Evolutionary conservation across 495 filamentous ascomycete genomes (phyloP).

Genomic region (Penicillium dipodomyicola): DNA sequence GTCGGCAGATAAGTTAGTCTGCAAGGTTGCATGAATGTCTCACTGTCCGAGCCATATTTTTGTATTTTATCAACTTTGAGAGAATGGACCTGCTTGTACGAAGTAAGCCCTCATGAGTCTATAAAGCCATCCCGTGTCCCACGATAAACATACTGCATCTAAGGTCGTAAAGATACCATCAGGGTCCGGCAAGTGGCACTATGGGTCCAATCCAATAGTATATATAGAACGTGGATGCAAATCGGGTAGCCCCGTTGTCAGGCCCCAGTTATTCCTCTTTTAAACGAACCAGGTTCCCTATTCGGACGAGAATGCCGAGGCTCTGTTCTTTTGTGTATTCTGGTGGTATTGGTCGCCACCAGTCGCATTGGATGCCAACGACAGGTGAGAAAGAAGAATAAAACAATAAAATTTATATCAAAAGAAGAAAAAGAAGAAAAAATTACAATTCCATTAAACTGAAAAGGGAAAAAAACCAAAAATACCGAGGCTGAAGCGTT

Average conservation of each 20-base stretch:
- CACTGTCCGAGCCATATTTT: not conserved
- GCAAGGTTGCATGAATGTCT: no score
- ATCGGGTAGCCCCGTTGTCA: constrained; percentile 4
- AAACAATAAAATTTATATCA: not conserved
- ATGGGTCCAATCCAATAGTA: constrained; percentile 5
- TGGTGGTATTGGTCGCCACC: constrained; percentile 6
- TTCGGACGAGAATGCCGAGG: not conserved
- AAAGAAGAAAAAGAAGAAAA: not conserved
- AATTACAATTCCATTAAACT: not conserved
- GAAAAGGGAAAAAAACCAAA: not conserved
- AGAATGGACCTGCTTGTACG: not conserved
- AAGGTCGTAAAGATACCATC: not conserved
- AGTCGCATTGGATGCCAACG: not conserved
- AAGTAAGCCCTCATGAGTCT: not conserved
- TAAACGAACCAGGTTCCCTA: not conserved
- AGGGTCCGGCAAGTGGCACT: constrained; percentile 2
- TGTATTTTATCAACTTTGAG: not conserved
- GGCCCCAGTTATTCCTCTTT: not conserved
- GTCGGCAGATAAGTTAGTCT: not conserved
- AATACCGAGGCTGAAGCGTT: not conserved
- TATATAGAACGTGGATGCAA: not conserved
- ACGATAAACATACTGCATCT: not conserved
- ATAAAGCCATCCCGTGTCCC: not conserved
- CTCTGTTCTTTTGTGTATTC: not conserved
- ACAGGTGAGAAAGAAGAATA: not conserved